Evolutionary conservation across 2,329 filamentous ascomycete genomes (phyloP), one percentile per base, ranked within the genome.

Genomic region (Neopestalotiopsis clavispora): DNA sequence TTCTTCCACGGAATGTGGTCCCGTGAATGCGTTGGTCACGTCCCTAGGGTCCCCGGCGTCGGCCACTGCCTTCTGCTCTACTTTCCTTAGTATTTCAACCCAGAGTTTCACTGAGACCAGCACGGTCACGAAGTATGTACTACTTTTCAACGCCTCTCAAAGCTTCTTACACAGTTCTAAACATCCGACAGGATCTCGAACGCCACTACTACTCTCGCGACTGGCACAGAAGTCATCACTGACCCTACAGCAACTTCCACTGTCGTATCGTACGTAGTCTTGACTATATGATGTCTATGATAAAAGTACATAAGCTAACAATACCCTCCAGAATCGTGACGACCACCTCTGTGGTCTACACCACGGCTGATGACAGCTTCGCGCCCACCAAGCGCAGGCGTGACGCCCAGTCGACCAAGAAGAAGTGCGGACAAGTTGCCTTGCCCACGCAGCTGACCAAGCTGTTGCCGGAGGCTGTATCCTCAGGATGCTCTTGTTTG

Each of bases 401-500:
- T 42, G 32, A 38, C 13, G 34, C 32, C n/a, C 40, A 59, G 23
- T 17, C 30, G 23, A 34, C 23, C 57, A 59, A 59, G 57, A 52
- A 52, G 45, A 52, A n/a, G 14, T 34, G 23, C 14, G 34, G 32
- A 5, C 7, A 34, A 30, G 38, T 38, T 28, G 23, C 10, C 38
- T 3, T 62, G 13, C 60, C 60, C 10, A 42, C 60, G 23, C 32
- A 17, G 60, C 60, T 62, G 30, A 42, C 60, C 20, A 38, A n/a
- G n/a, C 40, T 62, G n/a, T 10, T 34, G 32, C 23, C 60, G 17
- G 10, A 30, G 1, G 60, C 10, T 10, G 23, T 62, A n/a, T 38
- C 60, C 9, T 38, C 60, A 40, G 60, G 30, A 42, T 62, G 60
- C 60, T 62, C 60, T 38, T 62, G 60, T 42, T n/a, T 62, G 32